Evolutionary conservation across 164 flowering plant genomes (phyloP), one percentile per base, ranked within the genome.

Genomic region (Aristolochia californica): DNA sequence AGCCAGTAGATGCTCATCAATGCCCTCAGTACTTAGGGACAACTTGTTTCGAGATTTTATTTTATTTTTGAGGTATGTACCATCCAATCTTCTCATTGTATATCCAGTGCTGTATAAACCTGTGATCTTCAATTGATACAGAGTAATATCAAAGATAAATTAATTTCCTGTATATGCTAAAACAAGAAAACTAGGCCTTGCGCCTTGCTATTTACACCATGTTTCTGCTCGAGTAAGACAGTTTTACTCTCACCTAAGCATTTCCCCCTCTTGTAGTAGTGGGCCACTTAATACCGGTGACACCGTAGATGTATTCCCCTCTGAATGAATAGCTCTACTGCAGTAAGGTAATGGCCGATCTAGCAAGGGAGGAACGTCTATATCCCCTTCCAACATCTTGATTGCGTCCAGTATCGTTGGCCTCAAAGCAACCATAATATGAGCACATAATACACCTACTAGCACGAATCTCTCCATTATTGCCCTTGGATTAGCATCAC

Each of bases 341-440:
- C 71, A 80, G 9, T 79, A 69, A 23, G 91, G 87, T 52, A 71
- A 45, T 22, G 91, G 96, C 63, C 97, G 62, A 61, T 89, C 93
- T 0, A 89, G 88, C 53, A 89, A 74, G 4, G 67, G 45, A 27
- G 97, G 95, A 62, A 89, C 80, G 62, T 87, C 97, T n/a, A 80
- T 74, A 60, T 89, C 93, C 14, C 95, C 97, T 68, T 89, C 93
- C 63, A 89, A 69, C 95, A 89, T 89, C 72, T 75, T 84, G 52
- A 87, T 56, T 0, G 95, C 87, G 40, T 89, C 95, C 59, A 66
- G 11, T 44, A 86, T 83, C 9, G 85, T 86, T 1, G 93, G 93
- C 72, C 93, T 74, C 22, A 83, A 63, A 56, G 90, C 91, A 50
- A 87, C 97, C 95, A 87, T 83, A 5, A 85, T 80, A 80, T 89